Base-by-base conservation (phyloP, 2,329 filamentous ascomycete species). In the Kalmusia sp. region DNA sequence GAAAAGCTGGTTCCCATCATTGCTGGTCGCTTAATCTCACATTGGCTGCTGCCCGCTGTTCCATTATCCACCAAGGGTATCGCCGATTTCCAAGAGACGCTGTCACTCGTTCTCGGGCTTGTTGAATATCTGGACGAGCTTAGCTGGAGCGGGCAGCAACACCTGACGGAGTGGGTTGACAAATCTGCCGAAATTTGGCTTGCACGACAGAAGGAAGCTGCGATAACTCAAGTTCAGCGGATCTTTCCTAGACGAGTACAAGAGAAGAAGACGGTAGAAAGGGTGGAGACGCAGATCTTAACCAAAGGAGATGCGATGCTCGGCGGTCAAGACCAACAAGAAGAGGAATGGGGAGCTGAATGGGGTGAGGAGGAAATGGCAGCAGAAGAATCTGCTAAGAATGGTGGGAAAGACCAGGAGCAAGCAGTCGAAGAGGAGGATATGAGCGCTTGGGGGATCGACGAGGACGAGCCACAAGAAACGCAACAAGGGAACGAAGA, bases 181-280 rank as follows among this genome's bases (percentile, higher is more conserved):
- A 87, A 88, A 56, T 89, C 91, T 1, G 90, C 92, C 0, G 86
- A 86, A 52, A 87, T 92, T 22, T 99, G 95, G 95, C 82, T 98
- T 12, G 85, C 85, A 2, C 93, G 92, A 70, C 89, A 92, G 60
- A 87, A 90, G 65, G 92, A 96, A 65, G 86, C 83, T 28, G 87
- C 91, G 0, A 81, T 99, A 21, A 88, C 93, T 56, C 82, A 84
- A 28, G 86, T 96, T 11, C 86, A 95, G 21, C 83, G 77, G 17
- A 84, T 88, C 39, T 81, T 97, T 2, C 82, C 86, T 3, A 77
- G 79, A 46, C 90, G 89, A 7, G 82, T 93, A 33, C 87, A 87
- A 7, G 75, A 80, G 22, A 82, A 87, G 12, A 89, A 85, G 61
- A 80, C 83, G 39, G 92, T 96, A 1, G 92, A 97, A 71, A 86